Evolutionary conservation across 176 grass and related monocot genomes (phyloP).

Genomic region (Cymbopogon citratus): DNA sequence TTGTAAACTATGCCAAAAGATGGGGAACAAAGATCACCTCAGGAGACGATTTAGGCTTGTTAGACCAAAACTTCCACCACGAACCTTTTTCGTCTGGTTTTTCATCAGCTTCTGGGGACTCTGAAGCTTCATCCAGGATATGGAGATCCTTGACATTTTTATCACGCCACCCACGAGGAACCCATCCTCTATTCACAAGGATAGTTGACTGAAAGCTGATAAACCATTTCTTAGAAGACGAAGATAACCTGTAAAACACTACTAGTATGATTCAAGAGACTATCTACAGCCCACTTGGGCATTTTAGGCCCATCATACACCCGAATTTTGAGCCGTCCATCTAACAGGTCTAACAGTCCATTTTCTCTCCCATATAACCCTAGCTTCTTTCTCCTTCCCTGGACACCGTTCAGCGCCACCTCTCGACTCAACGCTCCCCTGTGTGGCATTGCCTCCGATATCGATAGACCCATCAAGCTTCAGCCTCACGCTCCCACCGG

Average conservation of each 20-base stretch:
- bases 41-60: slow-evolving; percentile 34
- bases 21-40: slow-evolving; percentile 42
- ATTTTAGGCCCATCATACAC: not conserved
- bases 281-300: not conserved
- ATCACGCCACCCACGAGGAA: slow-evolving; percentile 75
- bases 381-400: not conserved
- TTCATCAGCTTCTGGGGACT: slow-evolving; percentile 14
- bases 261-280: not conserved
- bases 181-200: slow-evolving; percentile 97
- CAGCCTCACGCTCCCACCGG: not conserved
- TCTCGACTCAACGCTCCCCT: not conserved
- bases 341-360: not conserved
- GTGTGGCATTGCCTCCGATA: not conserved
- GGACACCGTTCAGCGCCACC: not conserved
- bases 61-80: slow-evolving; percentile 97
- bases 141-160: slow-evolving; percentile 42
- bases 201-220: slow-evolving; percentile 80
- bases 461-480: not conserved
- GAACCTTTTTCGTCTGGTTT: slow-evolving; percentile 39
- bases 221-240: slow-evolving; percentile 47
- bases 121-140: slow-evolving; percentile 36
- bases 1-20: not conserved
- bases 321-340: not conserved
- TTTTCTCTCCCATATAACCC: not conserved
- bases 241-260: slow-evolving; percentile 5